Percentiles rank a stretch among this genome's conserved stretches.
Evolutionary conservation across 75 land plant species (phyloP).

Genomic region (Cupressus sempervirens): DNA sequence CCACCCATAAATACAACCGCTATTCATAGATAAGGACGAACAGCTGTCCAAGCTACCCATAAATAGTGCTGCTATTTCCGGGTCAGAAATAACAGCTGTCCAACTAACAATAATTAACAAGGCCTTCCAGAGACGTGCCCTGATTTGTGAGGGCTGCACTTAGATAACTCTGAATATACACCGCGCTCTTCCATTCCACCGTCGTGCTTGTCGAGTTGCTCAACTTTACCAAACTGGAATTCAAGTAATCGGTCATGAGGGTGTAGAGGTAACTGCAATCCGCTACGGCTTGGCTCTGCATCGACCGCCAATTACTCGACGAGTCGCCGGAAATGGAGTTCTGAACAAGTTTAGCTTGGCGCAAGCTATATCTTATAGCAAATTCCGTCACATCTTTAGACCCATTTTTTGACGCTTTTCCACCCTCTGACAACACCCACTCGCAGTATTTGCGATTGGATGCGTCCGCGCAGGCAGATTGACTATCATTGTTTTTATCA

Average conservation of each 20-base stretch:
- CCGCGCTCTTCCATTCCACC: not conserved
- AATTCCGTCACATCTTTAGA: not conserved
- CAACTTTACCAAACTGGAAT: not conserved
- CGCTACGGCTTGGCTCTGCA: not conserved
- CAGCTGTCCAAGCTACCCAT: too few species aligned
- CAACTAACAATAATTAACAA: too few species aligned
- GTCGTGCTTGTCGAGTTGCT: not conserved
- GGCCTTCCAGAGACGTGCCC: constrained; percentile 22
- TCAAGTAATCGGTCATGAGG: not conserved
- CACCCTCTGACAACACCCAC: not conserved
- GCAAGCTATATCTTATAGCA: not conserved
- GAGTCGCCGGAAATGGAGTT: not conserved
- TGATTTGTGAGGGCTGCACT: constrained; percentile 22
- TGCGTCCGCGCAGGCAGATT: not conserved
- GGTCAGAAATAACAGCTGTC: too few species aligned
- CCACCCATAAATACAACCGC: too few species aligned
- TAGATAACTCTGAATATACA: constrained; percentile 14
- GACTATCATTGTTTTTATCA: not conserved
- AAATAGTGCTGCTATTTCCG: too few species aligned
- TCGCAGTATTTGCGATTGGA: not conserved
- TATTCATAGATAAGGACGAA: too few species aligned
- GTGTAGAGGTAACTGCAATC: not conserved
- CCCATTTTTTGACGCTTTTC: not conserved
- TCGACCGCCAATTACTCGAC: not conserved
- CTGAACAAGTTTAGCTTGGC: not conserved